Evolutionary conservation across 257 asterid genomes (phyloP), one percentile per base, ranked within the genome.

Genomic region (Solanum commersonii): DNA sequence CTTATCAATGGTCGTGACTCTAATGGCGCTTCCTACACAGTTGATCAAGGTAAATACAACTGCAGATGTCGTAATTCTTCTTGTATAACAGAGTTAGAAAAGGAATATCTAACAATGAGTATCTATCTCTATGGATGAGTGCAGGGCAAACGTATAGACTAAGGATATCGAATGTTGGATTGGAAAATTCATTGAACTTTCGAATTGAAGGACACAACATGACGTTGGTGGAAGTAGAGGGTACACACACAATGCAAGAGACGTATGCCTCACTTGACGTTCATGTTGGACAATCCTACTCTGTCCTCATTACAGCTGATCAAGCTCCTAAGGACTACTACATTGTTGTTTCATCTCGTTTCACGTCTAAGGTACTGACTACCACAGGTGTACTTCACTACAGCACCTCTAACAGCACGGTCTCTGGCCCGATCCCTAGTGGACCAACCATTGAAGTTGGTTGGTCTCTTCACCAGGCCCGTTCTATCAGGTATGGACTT

Each of bases 391-490:
- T 87, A 29, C 94, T 96, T 38, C 98, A 92, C 77, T 96, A 96
- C 49, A 91, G 94, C 29, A 88, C 89, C 92, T 93, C 98, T 4
- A 93, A 90, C n/a, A 67, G 86, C 34, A 93, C 89, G 0, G 93
- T 96, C 86, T 90, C 96, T 1, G 96, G 94, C 2, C 95, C 96
- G 3, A 88, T 93, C 12, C 98, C 99, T 0, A 95, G 98, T 35
- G 99, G 99, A 13, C 99, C 98, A 0, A 96, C 99, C 90, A 92
- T 90, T 22, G 94, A 94, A 87, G 76, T 95, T 68, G 99, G 94
- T 60, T 96, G 98, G 98, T 96, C 99, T 37, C 93, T 96, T 42
- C 8, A 96, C 91, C 98, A 96, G 81, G 99, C 99, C 31, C 99
- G 98, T 85, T 94, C 99, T 25, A 91, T 96, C 22, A 91, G 93